Percentiles rank a stretch among this genome's conserved stretches.
These are phyloP conservation scores for Funneliformis caledonium DNA, from an alignment of 371 early-diverging fungal species.

Conservation along the genomic window DNA sequence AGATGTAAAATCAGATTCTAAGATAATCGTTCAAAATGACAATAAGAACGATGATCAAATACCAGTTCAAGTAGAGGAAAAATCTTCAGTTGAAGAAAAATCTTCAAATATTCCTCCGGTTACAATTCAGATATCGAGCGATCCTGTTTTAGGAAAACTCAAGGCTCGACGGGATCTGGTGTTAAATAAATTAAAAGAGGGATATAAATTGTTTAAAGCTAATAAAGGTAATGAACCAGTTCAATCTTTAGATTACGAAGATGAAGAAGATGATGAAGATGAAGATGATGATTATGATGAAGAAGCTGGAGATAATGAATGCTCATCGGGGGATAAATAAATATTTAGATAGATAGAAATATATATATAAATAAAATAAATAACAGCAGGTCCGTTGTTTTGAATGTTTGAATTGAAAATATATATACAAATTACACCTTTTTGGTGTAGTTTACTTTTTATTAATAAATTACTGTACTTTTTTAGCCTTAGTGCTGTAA, in stretches of 20 bases:
- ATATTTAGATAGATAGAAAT: background rate
- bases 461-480: too few relatives aligned
- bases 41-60: background rate
- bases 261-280: background rate
- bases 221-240: background rate
- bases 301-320: background rate
- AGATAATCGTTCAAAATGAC: background rate
- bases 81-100: background rate
- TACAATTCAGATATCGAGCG: background rate
- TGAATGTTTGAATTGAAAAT: background rate
- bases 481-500: too few relatives aligned
- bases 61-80: background rate
- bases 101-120: background rate
- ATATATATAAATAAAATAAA: too few relatives aligned
- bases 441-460: too few relatives aligned
- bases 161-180: background rate
- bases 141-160: background rate
- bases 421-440: background rate
- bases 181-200: background rate
- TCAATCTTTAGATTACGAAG: background rate
- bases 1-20: background rate
- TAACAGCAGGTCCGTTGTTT: background rate
- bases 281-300: background rate
- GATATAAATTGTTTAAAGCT: background rate
- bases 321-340: background rate